Conservation (phyloP, 2,329 filamentous ascomycete species). For the Aspergillus piperis region DNA sequence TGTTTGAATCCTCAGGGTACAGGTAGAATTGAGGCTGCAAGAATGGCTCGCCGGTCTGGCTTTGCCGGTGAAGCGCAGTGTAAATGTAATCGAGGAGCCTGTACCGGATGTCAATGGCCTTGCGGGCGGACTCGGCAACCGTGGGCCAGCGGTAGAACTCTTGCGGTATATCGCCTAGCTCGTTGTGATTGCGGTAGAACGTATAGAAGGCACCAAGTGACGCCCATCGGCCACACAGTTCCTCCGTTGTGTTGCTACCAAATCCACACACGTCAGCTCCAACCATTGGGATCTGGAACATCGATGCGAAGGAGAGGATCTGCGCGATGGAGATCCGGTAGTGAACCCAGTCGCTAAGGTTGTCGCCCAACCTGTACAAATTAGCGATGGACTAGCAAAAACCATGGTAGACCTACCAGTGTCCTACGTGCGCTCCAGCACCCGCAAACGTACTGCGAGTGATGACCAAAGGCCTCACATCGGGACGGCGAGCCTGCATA, state of each 20-base stretch:
- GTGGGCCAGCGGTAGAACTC: conserved; percentile 72
- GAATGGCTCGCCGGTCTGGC: conserved; percentile 62
- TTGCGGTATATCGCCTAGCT: conserved; percentile 56
- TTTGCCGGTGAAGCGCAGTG: conserved; percentile 66
- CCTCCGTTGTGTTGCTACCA: conserved; percentile 64
- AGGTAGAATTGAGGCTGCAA: conserved; percentile 72
- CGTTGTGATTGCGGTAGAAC: conserved; percentile 76
- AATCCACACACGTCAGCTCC: conserved; percentile 79
- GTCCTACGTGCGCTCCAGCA: conserved; percentile 61
- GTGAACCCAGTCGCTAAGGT: conserved; percentile 59
- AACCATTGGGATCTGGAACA: conserved; percentile 69
- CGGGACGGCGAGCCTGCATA: conserved; percentile 66
- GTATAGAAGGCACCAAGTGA: conserved; percentile 71
- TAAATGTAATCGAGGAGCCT: conserved; percentile 78
- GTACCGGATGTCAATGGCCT: conserved; percentile 72
- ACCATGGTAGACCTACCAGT: conserved; percentile 51
- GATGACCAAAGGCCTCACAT: conserved; percentile 68
- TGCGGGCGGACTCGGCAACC: conserved; percentile 65
- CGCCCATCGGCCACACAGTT: conserved; percentile 75
- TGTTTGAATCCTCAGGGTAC: conserved; percentile 61
- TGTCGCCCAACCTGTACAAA: conserved; percentile 57
- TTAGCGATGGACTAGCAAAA: conserved; percentile 20
- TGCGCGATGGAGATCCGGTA: conserved; percentile 62
- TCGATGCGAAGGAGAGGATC: conserved; percentile 62
- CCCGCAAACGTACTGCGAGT: conserved; percentile 76